These are phyloP conservation scores for Pichia sp. DNA, from an alignment of 1,139 yeast genomes.

Conservation along the genomic window DNA sequence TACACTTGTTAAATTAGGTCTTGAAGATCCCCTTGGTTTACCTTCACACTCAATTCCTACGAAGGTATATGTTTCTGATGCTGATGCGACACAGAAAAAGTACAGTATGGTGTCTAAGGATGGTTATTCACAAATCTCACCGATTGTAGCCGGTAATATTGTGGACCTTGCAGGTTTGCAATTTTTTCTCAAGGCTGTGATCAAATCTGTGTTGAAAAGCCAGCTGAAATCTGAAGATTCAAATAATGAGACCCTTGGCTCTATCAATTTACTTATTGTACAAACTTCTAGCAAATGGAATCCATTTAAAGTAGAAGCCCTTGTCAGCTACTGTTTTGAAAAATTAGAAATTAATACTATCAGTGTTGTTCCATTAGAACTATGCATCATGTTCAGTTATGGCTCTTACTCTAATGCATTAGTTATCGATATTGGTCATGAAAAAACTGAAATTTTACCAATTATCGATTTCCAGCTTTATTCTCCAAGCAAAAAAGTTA, in stretches of 20 bases:
- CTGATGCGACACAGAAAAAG: neutral
- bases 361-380: conserved; percentile 56
- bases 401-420: conserved; percentile 41
- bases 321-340: conserved; percentile 74
- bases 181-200: conserved; percentile 52
- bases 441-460: conserved; percentile 70
- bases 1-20: conserved; percentile 74
- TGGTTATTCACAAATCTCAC: conserved; percentile 41
- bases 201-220: conserved; percentile 47
- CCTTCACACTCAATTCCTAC: conserved; percentile 75
- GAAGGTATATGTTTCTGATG: conserved; percentile 48
- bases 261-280: conserved; percentile 50
- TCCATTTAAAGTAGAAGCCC: conserved; percentile 52
- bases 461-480: conserved; percentile 54
- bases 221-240: conserved; percentile 38
- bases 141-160: conserved; percentile 57
- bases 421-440: conserved; percentile 75
- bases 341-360: conserved; percentile 65
- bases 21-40: conserved; percentile 70
- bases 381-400: conserved; percentile 71
- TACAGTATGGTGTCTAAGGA: conserved; percentile 5
- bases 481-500: conserved; percentile 36
- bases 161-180: conserved; percentile 63
- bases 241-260: conserved; percentile 26
- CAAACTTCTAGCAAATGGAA: conserved; percentile 63